Conservation (phyloP, 208 protist genomes). For the Novymonas esmeraldas region DNA sequence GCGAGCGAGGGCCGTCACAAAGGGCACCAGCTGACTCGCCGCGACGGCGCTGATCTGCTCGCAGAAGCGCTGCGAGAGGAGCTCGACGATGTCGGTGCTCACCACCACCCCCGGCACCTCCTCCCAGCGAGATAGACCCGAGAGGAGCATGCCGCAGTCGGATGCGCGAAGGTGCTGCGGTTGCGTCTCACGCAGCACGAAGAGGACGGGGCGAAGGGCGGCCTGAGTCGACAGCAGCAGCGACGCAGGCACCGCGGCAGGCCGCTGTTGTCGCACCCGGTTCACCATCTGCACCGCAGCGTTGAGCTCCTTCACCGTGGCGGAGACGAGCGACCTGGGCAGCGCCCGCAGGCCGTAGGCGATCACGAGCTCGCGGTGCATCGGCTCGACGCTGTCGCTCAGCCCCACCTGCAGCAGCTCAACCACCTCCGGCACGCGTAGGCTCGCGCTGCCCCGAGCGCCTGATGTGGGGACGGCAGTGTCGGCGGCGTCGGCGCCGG, state of each 20-base stretch:
- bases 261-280: constrained; percentile 25
- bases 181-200: constrained; percentile 51
- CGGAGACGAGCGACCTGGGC: constrained; percentile 13
- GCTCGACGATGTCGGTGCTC: constrained; percentile 60
- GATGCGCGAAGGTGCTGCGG: constrained; percentile 48
- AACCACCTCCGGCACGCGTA: constrained; percentile 18
- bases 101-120: constrained; percentile 34
- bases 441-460: neutral
- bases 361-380: constrained; percentile 15
- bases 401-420: constrained; percentile 26
- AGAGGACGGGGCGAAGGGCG: constrained; percentile 53
- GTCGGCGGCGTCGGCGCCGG: neutral
- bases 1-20: constrained; percentile 34
- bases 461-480: neutral
- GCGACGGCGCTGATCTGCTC: constrained; percentile 52
- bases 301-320: constrained; percentile 50
- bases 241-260: constrained; percentile 14
- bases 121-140: constrained; percentile 60
- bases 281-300: constrained; percentile 47
- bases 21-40: constrained; percentile 65
- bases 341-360: constrained; percentile 17
- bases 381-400: constrained; percentile 14
- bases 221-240: constrained; percentile 41
- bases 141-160: constrained; percentile 65
- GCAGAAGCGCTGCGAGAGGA: constrained; percentile 66